phyloP scores from a whole-genome alignment of 495 filamentous ascomycete species.

The Tuber borchii region DNA sequence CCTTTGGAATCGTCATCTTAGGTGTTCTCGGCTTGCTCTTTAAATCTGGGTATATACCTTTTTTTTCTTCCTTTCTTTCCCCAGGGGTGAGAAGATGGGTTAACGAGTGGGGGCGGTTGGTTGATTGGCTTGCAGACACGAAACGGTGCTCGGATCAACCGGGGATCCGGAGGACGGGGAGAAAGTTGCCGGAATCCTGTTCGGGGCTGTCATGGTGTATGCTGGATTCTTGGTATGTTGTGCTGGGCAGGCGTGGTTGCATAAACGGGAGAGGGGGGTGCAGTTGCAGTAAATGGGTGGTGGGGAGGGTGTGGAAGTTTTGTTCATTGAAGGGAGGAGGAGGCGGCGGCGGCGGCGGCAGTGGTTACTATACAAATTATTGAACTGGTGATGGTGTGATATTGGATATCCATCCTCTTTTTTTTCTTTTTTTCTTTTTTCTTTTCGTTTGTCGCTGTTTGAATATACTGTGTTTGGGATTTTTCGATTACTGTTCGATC shows the following conservation, averaged over 20 bases:
- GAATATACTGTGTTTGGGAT: background rate
- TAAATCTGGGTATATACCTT: conserved; percentile 20
- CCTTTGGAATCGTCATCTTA: conserved; percentile 38
- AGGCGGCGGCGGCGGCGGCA: background rate
- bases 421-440: background rate
- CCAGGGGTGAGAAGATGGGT: background rate
- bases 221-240: conserved; percentile 39
- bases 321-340: no score
- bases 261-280: conserved; percentile 29
- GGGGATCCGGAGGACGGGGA: conserved; percentile 32
- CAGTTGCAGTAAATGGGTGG: conserved; percentile 20
- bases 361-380: background rate
- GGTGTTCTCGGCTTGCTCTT: conserved; percentile 30
- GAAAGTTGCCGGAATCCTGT: conserved; percentile 29
- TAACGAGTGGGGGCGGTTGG: background rate
- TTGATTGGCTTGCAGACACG: conserved; percentile 19
- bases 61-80: background rate
- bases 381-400: background rate
- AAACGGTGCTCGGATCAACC: conserved; percentile 36
- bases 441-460: background rate
- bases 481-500: background rate
- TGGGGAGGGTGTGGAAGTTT: conserved; percentile 16
- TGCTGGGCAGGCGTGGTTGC: conserved; percentile 38
- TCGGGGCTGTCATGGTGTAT: conserved; percentile 37
- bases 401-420: background rate